phyloP scores from a whole-genome alignment of 2,329 filamentous ascomycete species.

The Zymoseptoria ardabiliae region DNA sequence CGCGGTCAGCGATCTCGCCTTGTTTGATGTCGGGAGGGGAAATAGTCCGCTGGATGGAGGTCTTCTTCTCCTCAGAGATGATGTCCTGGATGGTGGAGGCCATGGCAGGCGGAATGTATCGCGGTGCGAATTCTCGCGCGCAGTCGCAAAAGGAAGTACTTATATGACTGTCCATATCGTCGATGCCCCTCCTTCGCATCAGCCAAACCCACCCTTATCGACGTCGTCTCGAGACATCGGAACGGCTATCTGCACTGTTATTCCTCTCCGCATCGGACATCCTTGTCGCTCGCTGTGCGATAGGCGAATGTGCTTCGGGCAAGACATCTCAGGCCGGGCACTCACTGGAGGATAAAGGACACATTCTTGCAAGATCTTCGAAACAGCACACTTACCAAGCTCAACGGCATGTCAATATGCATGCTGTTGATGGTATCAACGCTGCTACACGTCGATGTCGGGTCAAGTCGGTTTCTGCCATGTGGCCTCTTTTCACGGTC shows the following conservation, averaged over 20 bases:
- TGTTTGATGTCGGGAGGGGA: slow-evolving; percentile 19
- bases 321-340: neutral
- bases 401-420: neutral
- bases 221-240: neutral
- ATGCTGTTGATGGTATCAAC: neutral
- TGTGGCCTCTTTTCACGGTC: neutral
- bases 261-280: neutral
- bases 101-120: neutral
- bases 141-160: neutral
- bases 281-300: neutral
- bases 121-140: neutral
- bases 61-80: neutral
- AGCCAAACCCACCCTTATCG: neutral
- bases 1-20: slow-evolving; percentile 24
- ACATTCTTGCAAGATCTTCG: neutral
- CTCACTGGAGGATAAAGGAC: neutral
- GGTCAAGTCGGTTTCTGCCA: neutral
- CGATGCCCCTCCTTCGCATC: neutral
- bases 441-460: neutral
- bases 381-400: neutral
- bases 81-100: neutral
- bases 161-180: neutral
- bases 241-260: neutral
- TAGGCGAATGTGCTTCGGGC: neutral
- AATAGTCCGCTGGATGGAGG: slow-evolving; percentile 2